Conservation (phyloP, 2,329 filamentous ascomycete genomes). For the Macrophomina tecta region DNA sequence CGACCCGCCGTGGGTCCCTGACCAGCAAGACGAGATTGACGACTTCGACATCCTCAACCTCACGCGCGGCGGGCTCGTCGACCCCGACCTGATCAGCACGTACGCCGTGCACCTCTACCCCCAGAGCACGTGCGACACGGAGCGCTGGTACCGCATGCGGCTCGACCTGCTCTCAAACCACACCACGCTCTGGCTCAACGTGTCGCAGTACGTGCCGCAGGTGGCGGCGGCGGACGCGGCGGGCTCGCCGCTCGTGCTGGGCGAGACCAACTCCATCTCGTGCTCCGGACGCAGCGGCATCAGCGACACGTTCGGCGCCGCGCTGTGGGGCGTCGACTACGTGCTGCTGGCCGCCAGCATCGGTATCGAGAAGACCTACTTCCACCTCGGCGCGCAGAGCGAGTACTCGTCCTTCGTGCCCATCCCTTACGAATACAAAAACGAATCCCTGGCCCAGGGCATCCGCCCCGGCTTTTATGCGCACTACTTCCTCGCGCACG, state of each 20-base stretch:
- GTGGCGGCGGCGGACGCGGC: conserved; percentile 29
- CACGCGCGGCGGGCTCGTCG: conserved; percentile 28
- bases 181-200: conserved; percentile 30
- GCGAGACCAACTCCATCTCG: conserved; percentile 40
- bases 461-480: conserved; percentile 26
- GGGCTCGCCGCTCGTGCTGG: conserved; percentile 33
- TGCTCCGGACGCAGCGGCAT: conserved; percentile 41
- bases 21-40: conserved; percentile 25
- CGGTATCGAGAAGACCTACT: conserved; percentile 45
- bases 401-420: conserved; percentile 29
- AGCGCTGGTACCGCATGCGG: conserved; percentile 28
- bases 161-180: conserved; percentile 31
- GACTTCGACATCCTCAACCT: conserved; percentile 31
- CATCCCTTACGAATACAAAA: conserved; percentile 20
- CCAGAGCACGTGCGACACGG: conserved; percentile 27
- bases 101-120: conserved; percentile 26
- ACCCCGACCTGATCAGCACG: conserved; percentile 16
- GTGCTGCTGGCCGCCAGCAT: conserved; percentile 24
- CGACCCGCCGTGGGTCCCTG: conserved; percentile 21
- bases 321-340: conserved; percentile 60
- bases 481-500: conserved; percentile 28
- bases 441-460: conserved; percentile 1
- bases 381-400: conserved; percentile 56
- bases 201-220: conserved; percentile 30
- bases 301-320: conserved; percentile 57